Conservation (phyloP, 805 yeast species). For the Saccharomyces jurei region DNA sequence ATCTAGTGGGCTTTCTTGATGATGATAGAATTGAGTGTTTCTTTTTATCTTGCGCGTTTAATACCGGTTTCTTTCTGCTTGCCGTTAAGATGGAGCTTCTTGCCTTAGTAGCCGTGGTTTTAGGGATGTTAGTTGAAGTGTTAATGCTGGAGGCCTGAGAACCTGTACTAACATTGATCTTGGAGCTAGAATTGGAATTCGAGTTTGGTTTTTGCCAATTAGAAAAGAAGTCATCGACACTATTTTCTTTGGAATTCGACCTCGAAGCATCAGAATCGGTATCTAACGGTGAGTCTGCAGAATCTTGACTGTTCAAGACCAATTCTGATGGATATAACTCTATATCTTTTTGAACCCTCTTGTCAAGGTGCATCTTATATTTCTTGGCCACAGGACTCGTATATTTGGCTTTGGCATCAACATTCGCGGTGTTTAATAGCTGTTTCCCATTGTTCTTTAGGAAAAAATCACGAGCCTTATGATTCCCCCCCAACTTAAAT, state of each 20-base stretch:
- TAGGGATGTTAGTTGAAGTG: not conserved
- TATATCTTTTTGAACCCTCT: slow-evolving; percentile 59
- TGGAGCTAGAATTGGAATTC: slow-evolving; percentile 11
- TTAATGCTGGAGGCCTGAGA: slow-evolving; percentile 16
- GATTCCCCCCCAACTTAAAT: slow-evolving; percentile 92
- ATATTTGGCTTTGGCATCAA: slow-evolving; percentile 71
- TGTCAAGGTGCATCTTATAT: slow-evolving; percentile 72
- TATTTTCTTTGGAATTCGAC: slow-evolving; percentile 32
- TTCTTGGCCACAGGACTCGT: slow-evolving; percentile 69
- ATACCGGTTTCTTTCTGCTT: slow-evolving; percentile 7
- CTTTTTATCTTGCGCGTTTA: slow-evolving; percentile 25
- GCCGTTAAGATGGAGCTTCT: slow-evolving; percentile 14
- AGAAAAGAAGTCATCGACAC: slow-evolving; percentile 81
- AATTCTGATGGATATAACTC: slow-evolving; percentile 63
- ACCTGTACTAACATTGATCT: slow-evolving; percentile 31
- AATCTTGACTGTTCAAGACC: slow-evolving; percentile 35
- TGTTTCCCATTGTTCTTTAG: slow-evolving; percentile 79
- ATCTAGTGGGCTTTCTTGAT: slow-evolving; percentile 47
- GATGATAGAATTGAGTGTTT: slow-evolving; percentile 44
- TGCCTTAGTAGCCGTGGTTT: slow-evolving; percentile 4
- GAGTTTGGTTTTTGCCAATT: slow-evolving; percentile 77
- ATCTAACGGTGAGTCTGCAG: slow-evolving; percentile 16
- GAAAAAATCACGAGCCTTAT: slow-evolving; percentile 74
- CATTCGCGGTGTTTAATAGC: slow-evolving; percentile 40
- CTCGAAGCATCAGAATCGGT: slow-evolving; percentile 25